A percentile compares a stretch with the other conserved stretches of the same genome.
Conservation (phyloP, 257 asterid genomes). For the Nicotiana obtusifolia region DNA sequence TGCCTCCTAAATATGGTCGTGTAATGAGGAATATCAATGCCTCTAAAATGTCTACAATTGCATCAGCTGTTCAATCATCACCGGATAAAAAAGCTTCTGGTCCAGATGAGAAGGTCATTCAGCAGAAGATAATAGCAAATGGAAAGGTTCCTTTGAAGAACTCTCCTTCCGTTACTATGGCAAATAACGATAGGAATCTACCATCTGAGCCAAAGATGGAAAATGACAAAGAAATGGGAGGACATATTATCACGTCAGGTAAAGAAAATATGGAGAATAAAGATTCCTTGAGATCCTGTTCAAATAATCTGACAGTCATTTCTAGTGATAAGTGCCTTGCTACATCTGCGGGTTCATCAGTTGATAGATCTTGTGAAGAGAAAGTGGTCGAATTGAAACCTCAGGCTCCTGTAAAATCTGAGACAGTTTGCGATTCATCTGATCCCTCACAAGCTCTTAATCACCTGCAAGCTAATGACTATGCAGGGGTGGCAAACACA, state of each 20-base stretch:
- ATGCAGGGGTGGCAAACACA: constrained; percentile 11
- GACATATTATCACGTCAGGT: constrained; percentile 26
- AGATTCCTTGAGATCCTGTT: constrained; percentile 29
- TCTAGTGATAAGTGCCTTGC: constrained; percentile 31
- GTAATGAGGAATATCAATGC: constrained; percentile 75
- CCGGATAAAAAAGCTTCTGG: constrained; percentile 38
- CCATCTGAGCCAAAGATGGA: constrained; percentile 29
- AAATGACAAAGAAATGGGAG: constrained; percentile 32
- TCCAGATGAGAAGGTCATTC: constrained; percentile 44
- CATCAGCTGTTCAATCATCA: constrained; percentile 39
- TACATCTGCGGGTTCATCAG: constrained; percentile 28
- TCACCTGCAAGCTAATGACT: constrained; percentile 23
- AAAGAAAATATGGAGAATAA: constrained; percentile 31
- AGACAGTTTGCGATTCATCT: constrained; percentile 19
- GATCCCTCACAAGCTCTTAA: constrained; percentile 24
- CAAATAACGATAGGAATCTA: constrained; percentile 24
- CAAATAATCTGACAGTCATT: constrained; percentile 28
- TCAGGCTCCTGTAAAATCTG: constrained; percentile 27
- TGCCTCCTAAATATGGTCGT: constrained; percentile 98
- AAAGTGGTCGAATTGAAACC: constrained; percentile 31
- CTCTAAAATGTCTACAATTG: constrained; percentile 38
- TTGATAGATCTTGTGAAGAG: constrained; percentile 23
- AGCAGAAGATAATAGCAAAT: constrained; percentile 35
- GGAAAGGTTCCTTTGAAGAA: constrained; percentile 42
- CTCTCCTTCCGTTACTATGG: constrained; percentile 27